Percentiles rank a stretch among this genome's conserved stretches.
These are phyloP conservation scores for Paracoccidioides lutzii DNA, from an alignment of 2,329 filamentous ascomycete genomes.

Conservation along the genomic window DNA sequence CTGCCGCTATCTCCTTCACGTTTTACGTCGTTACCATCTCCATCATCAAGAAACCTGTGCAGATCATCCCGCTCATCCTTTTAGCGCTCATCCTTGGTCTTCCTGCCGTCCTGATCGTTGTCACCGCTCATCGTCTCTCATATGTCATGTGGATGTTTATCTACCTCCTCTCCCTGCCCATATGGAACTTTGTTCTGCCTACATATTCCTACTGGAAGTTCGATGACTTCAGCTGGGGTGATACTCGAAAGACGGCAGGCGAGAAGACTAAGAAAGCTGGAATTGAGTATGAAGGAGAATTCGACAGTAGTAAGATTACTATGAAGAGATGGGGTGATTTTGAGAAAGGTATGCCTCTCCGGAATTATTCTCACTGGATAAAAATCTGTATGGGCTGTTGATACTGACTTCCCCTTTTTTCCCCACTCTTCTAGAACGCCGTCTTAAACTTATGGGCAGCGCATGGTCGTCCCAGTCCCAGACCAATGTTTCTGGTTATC, in stretches of 20 bases:
- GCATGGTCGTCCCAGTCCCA: slow-evolving; percentile 16
- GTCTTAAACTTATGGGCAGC: slow-evolving; percentile 18
- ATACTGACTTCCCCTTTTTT: slow-evolving; percentile 6
- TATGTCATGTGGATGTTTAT: slow-evolving; percentile 97
- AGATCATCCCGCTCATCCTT: slow-evolving; percentile 81
- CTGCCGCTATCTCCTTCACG: slow-evolving; percentile 92
- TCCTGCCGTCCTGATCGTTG: slow-evolving; percentile 76
- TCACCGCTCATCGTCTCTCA: slow-evolving; percentile 83
- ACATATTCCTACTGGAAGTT: slow-evolving; percentile 98
- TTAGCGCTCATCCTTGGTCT: slow-evolving; percentile 85
- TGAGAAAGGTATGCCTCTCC: slow-evolving; percentile 50
- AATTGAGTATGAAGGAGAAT: slow-evolving; percentile 83
- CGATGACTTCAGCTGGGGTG: slow-evolving; percentile 98
- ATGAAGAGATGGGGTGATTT: slow-evolving; percentile 99
- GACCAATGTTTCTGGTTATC: slow-evolving; percentile 17
- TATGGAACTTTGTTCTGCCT: slow-evolving; percentile 96
- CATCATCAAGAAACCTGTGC: slow-evolving; percentile 61
- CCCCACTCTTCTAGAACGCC: slow-evolving; percentile 22
- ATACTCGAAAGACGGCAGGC: slow-evolving; percentile 87
- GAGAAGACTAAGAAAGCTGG: slow-evolving; percentile 80
- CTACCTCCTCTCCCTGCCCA: slow-evolving; percentile 79
- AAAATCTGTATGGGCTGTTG: background rate
- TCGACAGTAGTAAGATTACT: slow-evolving; percentile 96
- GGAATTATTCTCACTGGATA: background rate
- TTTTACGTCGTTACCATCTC: slow-evolving; percentile 88